phyloP scores from a whole-genome alignment of 768 basidiomycete genomes.

The Naematelia aurantialba region DNA sequence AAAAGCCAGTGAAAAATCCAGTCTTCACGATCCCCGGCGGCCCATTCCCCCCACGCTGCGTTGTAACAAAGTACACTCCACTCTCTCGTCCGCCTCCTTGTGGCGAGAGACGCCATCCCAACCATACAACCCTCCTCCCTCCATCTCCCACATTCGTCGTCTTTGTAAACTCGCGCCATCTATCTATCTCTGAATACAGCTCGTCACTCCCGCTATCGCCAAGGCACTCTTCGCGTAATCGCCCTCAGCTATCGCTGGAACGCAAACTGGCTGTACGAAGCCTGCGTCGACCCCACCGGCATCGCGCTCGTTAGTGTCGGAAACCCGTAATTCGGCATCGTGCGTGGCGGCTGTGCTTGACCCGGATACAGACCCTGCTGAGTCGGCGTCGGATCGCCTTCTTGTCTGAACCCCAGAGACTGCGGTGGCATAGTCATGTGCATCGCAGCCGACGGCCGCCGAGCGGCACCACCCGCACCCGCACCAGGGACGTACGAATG shows the following conservation, averaged over 20 bases:
- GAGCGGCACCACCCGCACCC: background rate
- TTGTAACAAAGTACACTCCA: too few species aligned
- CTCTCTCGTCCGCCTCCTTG: too few species aligned
- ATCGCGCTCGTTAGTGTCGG: constrained; percentile 14
- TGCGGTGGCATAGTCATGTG: constrained; percentile 30
- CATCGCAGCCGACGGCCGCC: constrained; percentile 25
- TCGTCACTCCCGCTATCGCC: too few species aligned
- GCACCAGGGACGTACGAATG: constrained; percentile 9
- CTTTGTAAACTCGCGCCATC: too few species aligned
- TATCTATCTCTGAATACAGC: too few species aligned
- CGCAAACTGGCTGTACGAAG: constrained; percentile 20
- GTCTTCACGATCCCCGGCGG: too few species aligned
- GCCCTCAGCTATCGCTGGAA: constrained; percentile 24
- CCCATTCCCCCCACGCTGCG: too few species aligned
- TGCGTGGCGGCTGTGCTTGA: background rate
- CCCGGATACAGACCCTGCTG: constrained; percentile 33
- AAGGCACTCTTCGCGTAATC: too few species aligned
- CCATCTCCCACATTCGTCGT: too few species aligned
- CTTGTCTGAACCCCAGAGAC: constrained; percentile 17
- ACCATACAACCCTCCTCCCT: too few species aligned
- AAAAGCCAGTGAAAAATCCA: too few species aligned
- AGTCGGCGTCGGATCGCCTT: constrained; percentile 36
- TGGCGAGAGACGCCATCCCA: too few species aligned
- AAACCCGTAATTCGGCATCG: constrained; percentile 5
- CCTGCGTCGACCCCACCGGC: background rate